Percentiles rank a stretch among this genome's conserved stretches.
phyloP scores from a whole-genome alignment of 148 eudicot species.

The Tetragonia tetragonoides region DNA sequence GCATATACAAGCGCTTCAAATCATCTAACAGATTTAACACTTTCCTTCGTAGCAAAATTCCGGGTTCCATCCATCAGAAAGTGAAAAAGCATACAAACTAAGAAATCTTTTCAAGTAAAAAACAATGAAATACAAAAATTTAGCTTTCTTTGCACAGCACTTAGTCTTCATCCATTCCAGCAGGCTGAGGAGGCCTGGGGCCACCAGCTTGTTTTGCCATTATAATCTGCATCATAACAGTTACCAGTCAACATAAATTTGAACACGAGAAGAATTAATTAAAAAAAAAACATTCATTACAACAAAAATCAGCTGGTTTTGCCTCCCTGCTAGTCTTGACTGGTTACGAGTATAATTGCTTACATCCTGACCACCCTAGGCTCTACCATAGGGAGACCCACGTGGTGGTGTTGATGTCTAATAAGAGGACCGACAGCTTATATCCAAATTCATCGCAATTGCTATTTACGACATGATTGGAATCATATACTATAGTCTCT shows the following conservation, averaged over 20 bases:
- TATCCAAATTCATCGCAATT: not conserved
- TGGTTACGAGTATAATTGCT: no score
- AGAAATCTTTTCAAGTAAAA: not conserved
- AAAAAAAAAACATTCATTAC: no score
- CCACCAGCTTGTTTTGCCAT: conserved; percentile 99
- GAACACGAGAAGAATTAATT: no score
- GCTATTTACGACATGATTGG: not conserved
- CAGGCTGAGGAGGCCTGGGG: conserved; percentile 61
- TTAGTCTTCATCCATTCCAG: conserved; percentile 83
- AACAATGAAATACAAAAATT: not conserved
- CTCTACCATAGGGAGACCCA: no score
- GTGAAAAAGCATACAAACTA: not conserved
- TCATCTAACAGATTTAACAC: not conserved
- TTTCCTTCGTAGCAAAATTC: conserved; percentile 26
- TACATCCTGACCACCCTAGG: no score
- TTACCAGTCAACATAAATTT: not conserved
- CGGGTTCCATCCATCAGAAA: conserved; percentile 13
- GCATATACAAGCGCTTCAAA: not conserved
- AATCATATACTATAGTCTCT: not conserved
- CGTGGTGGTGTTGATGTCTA: no score
- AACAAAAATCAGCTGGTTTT: no score
- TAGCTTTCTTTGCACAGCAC: not conserved
- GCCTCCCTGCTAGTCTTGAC: no score
- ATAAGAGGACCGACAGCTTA: no score
- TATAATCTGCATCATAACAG: conserved; percentile 58